Evolutionary conservation across 2,329 filamentous ascomycete genomes (phyloP).

Genomic region (Aspergillus viridinutans): DNA sequence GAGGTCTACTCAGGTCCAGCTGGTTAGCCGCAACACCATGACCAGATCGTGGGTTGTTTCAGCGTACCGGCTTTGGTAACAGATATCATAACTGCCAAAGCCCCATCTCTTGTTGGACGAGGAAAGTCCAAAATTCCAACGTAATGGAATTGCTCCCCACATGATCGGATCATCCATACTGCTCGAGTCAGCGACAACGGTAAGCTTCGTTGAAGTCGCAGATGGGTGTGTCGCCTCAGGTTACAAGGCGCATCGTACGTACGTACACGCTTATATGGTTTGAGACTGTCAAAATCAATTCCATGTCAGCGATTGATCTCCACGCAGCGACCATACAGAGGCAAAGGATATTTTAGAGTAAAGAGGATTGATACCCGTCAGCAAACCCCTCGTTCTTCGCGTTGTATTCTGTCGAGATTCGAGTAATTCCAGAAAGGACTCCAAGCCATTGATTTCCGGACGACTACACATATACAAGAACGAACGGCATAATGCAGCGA

Average conservation of each 20-base stretch:
- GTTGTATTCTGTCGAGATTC: slow-evolving; percentile 67
- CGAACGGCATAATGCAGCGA: slow-evolving; percentile 64
- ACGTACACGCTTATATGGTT: slow-evolving; percentile 88
- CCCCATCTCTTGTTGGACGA: slow-evolving; percentile 73
- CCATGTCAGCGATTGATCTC: neutral
- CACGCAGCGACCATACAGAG: neutral
- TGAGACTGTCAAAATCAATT: slow-evolving; percentile 56
- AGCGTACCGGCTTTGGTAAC: slow-evolving; percentile 75
- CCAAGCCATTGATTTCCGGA: slow-evolving; percentile 71
- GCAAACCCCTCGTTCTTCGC: slow-evolving; percentile 67
- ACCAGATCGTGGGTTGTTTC: neutral
- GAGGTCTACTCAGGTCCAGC: slow-evolving; percentile 46
- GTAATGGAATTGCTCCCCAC: slow-evolving; percentile 81
- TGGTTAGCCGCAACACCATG: slow-evolving; percentile 3
- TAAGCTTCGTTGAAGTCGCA: slow-evolving; percentile 21
- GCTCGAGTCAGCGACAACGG: slow-evolving; percentile 23
- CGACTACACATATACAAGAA: slow-evolving; percentile 74
- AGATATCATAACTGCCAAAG: slow-evolving; percentile 91
- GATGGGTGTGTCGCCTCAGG: slow-evolving; percentile 12
- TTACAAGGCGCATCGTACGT: slow-evolving; percentile 25
- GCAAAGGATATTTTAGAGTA: neutral
- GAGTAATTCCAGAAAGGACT: slow-evolving; percentile 68
- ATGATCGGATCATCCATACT: slow-evolving; percentile 92
- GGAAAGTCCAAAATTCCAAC: slow-evolving; percentile 65
- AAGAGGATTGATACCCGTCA: slow-evolving; percentile 63